Percentiles rank a stretch among this genome's conserved stretches.
Evolutionary conservation across 768 basidiomycete genomes (phyloP).

Genomic region (Leucosporidium yakuticum): DNA sequence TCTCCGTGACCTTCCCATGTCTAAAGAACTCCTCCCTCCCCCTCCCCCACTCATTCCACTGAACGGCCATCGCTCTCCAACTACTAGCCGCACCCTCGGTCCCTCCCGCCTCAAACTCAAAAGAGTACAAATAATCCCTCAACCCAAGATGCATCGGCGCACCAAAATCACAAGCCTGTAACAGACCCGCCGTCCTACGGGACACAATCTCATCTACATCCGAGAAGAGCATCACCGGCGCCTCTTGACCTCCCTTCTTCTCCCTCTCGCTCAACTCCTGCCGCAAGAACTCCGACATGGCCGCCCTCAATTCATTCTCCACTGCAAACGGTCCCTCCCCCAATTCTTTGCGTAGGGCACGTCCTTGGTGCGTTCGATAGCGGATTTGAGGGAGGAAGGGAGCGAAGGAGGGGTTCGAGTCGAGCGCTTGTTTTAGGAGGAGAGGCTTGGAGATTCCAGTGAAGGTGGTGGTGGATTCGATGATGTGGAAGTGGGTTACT

Average conservation of each 20-base stretch:
- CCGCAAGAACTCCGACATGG: slow-evolving; percentile 52
- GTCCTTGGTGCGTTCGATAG: slow-evolving; percentile 47
- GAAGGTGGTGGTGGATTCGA: slow-evolving; percentile 59
- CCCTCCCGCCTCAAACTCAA: slow-evolving; percentile 54
- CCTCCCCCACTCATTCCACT: slow-evolving; percentile 43
- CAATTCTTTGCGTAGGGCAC: slow-evolving; percentile 6
- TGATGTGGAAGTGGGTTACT: slow-evolving; percentile 58
- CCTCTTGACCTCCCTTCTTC: neutral
- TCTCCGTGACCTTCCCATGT: slow-evolving; percentile 29
- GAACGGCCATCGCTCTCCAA: slow-evolving; percentile 53
- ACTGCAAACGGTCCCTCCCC: slow-evolving; percentile 53
- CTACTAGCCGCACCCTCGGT: slow-evolving; percentile 41
- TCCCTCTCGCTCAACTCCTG: slow-evolving; percentile 40
- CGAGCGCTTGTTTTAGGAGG: slow-evolving; percentile 44
- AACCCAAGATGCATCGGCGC: slow-evolving; percentile 57
- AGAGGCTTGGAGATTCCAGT: slow-evolving; percentile 57
- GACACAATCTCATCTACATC: slow-evolving; percentile 62
- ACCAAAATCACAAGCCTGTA: slow-evolving; percentile 55
- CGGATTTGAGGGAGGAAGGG: slow-evolving; percentile 55
- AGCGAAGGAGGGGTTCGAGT: slow-evolving; percentile 49
- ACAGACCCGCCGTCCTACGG: slow-evolving; percentile 51
- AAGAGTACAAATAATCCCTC: slow-evolving; percentile 59
- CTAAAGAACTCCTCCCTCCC: neutral
- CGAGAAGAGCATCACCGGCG: slow-evolving; percentile 55
- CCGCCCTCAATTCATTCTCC: slow-evolving; percentile 51